Evolutionary conservation across 1,284 basidiomycete genomes (phyloP).

Genomic region (Cryptococcus hybrid): DNA sequence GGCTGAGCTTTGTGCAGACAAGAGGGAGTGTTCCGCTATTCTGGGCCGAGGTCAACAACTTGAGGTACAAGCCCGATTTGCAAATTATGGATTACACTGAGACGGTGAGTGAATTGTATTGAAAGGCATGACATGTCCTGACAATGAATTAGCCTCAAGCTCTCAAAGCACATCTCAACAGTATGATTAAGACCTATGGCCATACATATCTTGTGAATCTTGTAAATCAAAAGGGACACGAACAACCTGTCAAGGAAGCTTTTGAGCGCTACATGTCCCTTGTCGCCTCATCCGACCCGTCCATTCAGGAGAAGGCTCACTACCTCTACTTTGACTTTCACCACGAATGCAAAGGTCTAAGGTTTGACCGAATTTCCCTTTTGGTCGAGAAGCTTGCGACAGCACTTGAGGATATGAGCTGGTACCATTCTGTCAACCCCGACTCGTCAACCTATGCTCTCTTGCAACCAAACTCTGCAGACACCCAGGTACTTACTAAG

Average conservation of each 20-base stretch:
- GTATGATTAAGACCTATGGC: slow-evolving; percentile 75
- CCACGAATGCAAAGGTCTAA: slow-evolving; percentile 90
- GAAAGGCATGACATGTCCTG: neutral
- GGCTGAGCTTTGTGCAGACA: slow-evolving; percentile 85
- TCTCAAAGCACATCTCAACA: slow-evolving; percentile 70
- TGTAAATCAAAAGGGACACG: slow-evolving; percentile 93
- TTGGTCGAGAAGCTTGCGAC: slow-evolving; percentile 76
- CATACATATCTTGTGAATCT: slow-evolving; percentile 83
- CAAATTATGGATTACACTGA: slow-evolving; percentile 91
- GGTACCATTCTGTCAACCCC: slow-evolving; percentile 31
- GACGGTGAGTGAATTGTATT: slow-evolving; percentile 58
- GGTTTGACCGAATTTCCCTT: slow-evolving; percentile 87
- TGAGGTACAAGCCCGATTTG: slow-evolving; percentile 95
- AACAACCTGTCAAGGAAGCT: slow-evolving; percentile 93
- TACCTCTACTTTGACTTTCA: slow-evolving; percentile 99
- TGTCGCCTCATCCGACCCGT: slow-evolving; percentile 35
- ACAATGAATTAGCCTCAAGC: slow-evolving; percentile 59
- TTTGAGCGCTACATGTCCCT: slow-evolving; percentile 72
- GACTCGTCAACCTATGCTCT: slow-evolving; percentile 3
- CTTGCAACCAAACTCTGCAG: neutral
- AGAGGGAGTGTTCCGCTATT: slow-evolving; percentile 91
- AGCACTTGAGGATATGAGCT: slow-evolving; percentile 72
- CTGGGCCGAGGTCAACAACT: slow-evolving; percentile 96
- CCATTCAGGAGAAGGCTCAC: slow-evolving; percentile 56
- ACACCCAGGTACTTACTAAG: slow-evolving; percentile 21